Evolutionary conservation across 345 rosid genomes (phyloP).

Genomic region (Eucalyptus erythrocorys): DNA sequence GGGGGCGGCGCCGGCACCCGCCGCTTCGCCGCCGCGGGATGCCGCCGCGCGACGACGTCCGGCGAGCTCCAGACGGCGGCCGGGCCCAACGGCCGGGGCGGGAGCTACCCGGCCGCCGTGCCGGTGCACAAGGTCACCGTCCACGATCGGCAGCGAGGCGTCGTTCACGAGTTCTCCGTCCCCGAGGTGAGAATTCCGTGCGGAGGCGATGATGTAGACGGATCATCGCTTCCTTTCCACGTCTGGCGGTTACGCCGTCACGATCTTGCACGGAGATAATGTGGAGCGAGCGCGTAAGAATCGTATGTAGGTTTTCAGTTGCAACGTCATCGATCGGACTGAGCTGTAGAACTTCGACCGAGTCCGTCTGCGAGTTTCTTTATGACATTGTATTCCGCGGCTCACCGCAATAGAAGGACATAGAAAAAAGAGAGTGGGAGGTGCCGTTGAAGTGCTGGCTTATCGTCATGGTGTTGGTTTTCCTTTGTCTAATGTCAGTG

Average conservation of each 20-base stretch:
- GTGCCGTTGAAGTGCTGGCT: neutral
- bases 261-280: neutral
- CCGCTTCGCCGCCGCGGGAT: neutral
- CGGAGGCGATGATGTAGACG: neutral
- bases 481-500: neutral
- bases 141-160: constrained; percentile 72
- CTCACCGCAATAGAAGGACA: neutral
- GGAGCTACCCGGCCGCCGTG: constrained; percentile 8
- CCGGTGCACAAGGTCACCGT: constrained; percentile 80
- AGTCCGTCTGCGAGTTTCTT: neutral
- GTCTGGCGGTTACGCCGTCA: neutral
- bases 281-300: neutral
- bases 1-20: neutral
- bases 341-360: neutral
- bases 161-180: constrained; percentile 70
- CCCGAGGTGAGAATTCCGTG: constrained; percentile 52
- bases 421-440: neutral
- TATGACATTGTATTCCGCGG: neutral
- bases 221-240: neutral
- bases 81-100: neutral
- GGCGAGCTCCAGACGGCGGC: neutral
- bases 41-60: neutral
- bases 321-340: neutral
- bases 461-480: neutral
- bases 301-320: neutral